Evolutionary conservation across 1,284 basidiomycete genomes (phyloP), one percentile per base, ranked within the genome.

Genomic region (Mrakiaceae sp.): DNA sequence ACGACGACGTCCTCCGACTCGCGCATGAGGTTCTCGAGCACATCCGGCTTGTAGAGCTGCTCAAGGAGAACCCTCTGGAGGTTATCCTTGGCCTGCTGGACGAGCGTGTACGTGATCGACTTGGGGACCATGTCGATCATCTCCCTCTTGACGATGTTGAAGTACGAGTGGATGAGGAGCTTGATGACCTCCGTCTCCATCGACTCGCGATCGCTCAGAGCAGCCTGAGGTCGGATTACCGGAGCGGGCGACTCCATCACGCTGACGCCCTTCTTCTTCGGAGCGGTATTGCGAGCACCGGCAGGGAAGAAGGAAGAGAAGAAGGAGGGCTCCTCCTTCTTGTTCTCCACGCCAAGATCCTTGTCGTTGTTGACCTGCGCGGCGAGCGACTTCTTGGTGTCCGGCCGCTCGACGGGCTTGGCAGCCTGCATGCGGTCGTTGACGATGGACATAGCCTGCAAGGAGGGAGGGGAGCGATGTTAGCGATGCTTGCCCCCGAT

Each of bases 131-230:
- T 98, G 78, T 98, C 96, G 74, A 98, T 98, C 87, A 98, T 93
- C 77, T 97, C 94, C 63, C 94, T 88, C 82, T 98, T 98, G 68
- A 97, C 91, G 69, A 97, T 91, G 77, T 94, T 92, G 81, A 88
- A 96, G 79, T 97, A 96, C 4, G 90, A 94, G 74, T 87, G 83
- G 70, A 95, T 94, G 71, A 95, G 83, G 55, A 93, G 81, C 76
- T 93, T 98, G 84, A 98, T 98, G 67, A 98, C 94, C 73, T 99
- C 96, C 4, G 95, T 98, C 78, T 99, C 96, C 86, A 98, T 92
- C 58, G 87, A 86, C 80, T 98, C 96, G 66, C 96, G 83, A 71
- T 98, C 95, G 72, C 84, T 97, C 70, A 98, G 80, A 40, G 89
- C 88, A n/a, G 87, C 85, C 69, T 95, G 90, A 6, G 96, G 95